These are phyloP conservation scores for Leptosphaerulina australis DNA, from an alignment of 2,329 filamentous ascomycete genomes.

Conservation along the genomic window DNA sequence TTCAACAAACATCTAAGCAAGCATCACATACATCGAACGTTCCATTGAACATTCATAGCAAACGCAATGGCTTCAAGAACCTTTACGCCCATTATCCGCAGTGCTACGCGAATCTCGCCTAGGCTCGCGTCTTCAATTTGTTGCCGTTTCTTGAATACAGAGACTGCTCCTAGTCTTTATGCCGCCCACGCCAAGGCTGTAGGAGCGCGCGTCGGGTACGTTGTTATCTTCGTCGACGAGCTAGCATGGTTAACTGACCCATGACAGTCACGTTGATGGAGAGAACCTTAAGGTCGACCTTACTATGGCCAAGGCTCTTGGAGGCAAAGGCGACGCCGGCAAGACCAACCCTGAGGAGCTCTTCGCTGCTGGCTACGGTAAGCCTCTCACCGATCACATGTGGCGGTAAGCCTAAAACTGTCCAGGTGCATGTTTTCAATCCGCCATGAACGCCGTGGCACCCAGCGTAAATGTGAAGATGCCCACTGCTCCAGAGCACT, in stretches of 20 bases:
- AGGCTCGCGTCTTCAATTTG: slow-evolving; percentile 1
- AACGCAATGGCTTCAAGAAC: slow-evolving; percentile 24
- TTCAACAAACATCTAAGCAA: neutral
- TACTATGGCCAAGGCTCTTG: slow-evolving; percentile 53
- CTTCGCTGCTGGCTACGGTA: slow-evolving; percentile 56
- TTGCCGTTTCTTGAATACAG: slow-evolving; percentile 48
- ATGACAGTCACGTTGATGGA: slow-evolving; percentile 38
- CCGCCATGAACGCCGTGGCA: slow-evolving; percentile 55
- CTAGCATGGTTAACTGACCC: neutral
- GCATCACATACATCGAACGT: neutral
- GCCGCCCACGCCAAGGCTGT: slow-evolving; percentile 48
- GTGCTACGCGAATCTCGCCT: slow-evolving; percentile 17
- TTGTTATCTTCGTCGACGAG: neutral
- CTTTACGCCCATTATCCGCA: slow-evolving; percentile 22
- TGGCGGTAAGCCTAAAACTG: neutral
- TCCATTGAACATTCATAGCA: neutral
- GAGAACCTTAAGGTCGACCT: slow-evolving; percentile 49
- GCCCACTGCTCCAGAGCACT: slow-evolving; percentile 48
- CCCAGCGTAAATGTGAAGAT: slow-evolving; percentile 51
- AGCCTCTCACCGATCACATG: neutral
- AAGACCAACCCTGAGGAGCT: slow-evolving; percentile 56
- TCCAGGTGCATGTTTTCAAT: slow-evolving; percentile 52
- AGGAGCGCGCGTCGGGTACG: slow-evolving; percentile 47
- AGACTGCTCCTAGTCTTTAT: slow-evolving; percentile 50
- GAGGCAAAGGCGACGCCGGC: slow-evolving; percentile 49